phyloP scores from a whole-genome alignment of 2,329 filamentous ascomycete species.

The Aureobasidium melanogenum region DNA sequence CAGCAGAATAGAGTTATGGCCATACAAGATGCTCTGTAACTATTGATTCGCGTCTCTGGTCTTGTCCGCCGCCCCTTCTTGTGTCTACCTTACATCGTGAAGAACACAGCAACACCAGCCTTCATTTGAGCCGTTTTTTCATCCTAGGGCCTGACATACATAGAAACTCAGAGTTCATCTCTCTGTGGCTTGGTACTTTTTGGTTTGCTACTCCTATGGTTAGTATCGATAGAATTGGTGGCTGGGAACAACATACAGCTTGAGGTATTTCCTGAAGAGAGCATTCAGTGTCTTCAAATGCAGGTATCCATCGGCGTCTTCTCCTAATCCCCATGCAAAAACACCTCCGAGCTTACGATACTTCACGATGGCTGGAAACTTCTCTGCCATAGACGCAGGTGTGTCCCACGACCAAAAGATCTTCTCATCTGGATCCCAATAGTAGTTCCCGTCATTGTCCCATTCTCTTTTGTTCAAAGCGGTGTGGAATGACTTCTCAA shows the following conservation, averaged over 20 bases:
- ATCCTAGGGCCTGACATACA: not conserved
- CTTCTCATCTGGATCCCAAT: slow-evolving; percentile 50
- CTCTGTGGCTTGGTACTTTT: not conserved
- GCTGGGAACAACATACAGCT: not conserved
- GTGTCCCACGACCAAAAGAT: slow-evolving; percentile 72
- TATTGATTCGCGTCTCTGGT: not conserved
- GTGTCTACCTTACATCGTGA: too few species aligned
- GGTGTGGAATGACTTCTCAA: slow-evolving; percentile 48
- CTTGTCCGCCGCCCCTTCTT: too few species aligned
- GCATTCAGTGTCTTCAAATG: slow-evolving; percentile 35
- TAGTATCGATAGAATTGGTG: not conserved
- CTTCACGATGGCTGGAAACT: slow-evolving; percentile 53
- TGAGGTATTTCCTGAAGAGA: slow-evolving; percentile 10
- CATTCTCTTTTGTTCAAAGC: slow-evolving; percentile 47
- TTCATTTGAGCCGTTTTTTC: not conserved
- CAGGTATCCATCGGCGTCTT: slow-evolving; percentile 43
- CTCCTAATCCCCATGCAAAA: slow-evolving; percentile 67
- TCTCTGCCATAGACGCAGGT: slow-evolving; percentile 48
- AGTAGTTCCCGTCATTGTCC: slow-evolving; percentile 57
- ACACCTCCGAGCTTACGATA: slow-evolving; percentile 55
- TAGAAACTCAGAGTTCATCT: not conserved
- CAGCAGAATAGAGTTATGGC: not conserved
- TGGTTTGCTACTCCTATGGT: not conserved
- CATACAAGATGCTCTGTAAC: not conserved
- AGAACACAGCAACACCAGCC: too few species aligned